Evolutionary conservation across 2,329 filamentous ascomycete species (phyloP).

Genomic region (Gaeumannomyces tritici): DNA sequence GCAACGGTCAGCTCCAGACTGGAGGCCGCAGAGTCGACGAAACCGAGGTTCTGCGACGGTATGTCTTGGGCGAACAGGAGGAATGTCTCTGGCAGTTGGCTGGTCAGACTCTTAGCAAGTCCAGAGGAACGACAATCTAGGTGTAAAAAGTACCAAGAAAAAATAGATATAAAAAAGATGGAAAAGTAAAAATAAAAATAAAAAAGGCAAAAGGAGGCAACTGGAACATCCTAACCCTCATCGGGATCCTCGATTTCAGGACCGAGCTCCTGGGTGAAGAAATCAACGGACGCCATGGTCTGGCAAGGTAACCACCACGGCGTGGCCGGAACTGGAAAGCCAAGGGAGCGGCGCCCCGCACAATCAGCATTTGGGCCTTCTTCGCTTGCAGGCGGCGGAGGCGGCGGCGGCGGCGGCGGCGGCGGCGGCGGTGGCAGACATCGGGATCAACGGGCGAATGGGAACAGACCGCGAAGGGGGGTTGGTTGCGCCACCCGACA

Average conservation of each 20-base stretch:
- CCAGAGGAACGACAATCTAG: conserved; percentile 5
- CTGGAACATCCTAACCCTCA: conserved; percentile 27
- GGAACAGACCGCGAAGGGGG: too few relatives aligned
- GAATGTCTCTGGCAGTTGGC: conserved; percentile 62
- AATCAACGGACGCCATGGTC: background rate
- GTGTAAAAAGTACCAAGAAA: background rate
- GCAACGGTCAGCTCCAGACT: conserved; percentile 56
- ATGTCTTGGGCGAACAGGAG: conserved; percentile 71
- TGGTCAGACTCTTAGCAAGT: background rate
- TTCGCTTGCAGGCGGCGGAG: background rate
- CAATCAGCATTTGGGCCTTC: background rate
- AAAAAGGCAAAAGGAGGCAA: background rate
- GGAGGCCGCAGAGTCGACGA: conserved; percentile 63
- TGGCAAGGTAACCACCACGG: background rate
- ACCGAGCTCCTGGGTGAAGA: conserved; percentile 19
- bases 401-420: too few relatives aligned
- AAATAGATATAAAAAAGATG: background rate
- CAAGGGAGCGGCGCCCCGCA: background rate
- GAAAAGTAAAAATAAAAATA: background rate
- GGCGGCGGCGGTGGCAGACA: too few relatives aligned
- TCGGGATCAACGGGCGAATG: too few relatives aligned
- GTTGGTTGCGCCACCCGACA: background rate
- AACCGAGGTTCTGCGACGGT: conserved; percentile 71
- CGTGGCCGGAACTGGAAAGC: background rate
- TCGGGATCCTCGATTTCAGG: conserved; percentile 37